phyloP scores from a whole-genome alignment of 495 filamentous ascomycete genomes.

The Penicillium manginii region DNA sequence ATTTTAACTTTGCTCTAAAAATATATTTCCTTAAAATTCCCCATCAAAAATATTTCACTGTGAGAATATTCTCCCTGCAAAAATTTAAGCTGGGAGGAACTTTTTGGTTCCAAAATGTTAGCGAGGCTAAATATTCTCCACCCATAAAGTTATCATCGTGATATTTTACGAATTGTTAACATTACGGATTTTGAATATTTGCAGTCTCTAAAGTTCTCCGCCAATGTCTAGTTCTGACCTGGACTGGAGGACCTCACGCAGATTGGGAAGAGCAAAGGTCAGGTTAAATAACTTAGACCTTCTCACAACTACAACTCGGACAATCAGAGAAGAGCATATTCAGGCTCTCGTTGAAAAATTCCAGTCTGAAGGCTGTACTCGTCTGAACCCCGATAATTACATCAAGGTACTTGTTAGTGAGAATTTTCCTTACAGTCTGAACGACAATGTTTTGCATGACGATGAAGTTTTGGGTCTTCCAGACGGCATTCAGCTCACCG shows the following conservation, averaged over 20 bases:
- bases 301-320: neutral
- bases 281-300: neutral
- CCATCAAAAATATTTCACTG: too few species aligned
- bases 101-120: too few species aligned
- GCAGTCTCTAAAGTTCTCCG: too few species aligned
- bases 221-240: too few species aligned
- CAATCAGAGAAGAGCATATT: neutral
- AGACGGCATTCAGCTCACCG: neutral
- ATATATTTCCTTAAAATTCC: neutral
- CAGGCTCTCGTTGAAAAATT: neutral
- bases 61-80: too few species aligned
- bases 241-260: neutral
- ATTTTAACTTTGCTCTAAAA: neutral
- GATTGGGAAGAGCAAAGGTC: neutral
- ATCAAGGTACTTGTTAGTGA: slow-evolving; percentile 5
- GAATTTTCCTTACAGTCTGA: slow-evolving; percentile 1
- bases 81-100: too few species aligned
- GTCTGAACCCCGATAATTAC: slow-evolving; percentile 11
- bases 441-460: neutral
- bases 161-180: neutral
- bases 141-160: neutral
- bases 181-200: neutral
- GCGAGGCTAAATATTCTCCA: neutral
- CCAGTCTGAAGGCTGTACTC: slow-evolving; percentile 7
- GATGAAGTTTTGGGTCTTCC: neutral